Conservation (phyloP, 1,139 yeast species). For the Arxiozyma bovina region DNA sequence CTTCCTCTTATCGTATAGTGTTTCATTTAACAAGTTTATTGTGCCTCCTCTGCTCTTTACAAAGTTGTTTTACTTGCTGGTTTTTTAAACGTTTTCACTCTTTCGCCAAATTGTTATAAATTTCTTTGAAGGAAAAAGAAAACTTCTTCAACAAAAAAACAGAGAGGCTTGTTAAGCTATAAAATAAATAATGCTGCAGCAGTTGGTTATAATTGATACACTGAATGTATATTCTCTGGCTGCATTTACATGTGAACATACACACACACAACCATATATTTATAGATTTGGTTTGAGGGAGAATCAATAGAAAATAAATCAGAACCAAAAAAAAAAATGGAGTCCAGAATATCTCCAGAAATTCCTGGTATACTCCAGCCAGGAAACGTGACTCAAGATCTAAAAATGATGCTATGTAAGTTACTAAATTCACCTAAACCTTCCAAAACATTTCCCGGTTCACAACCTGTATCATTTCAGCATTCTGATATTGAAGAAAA, state of each 20-base stretch:
- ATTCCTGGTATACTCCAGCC: constrained; percentile 80
- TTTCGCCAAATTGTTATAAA: background rate
- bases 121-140: background rate
- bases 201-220: background rate
- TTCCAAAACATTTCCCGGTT: constrained; percentile 57
- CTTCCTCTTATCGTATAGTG: background rate
- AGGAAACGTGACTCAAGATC: constrained; percentile 56
- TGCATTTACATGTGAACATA: no score
- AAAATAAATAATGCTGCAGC: no score
- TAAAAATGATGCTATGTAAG: constrained; percentile 61
- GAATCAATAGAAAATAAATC: background rate
- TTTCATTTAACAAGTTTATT: no score
- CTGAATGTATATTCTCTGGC: no score
- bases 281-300: background rate
- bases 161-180: background rate
- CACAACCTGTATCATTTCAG: constrained; percentile 91
- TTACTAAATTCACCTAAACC: constrained; percentile 42
- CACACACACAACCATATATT: background rate
- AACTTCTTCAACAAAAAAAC: background rate
- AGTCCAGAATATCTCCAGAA: constrained; percentile 61
- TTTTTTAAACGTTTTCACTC: background rate
- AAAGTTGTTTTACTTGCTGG: no score
- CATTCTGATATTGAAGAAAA: constrained; percentile 60
- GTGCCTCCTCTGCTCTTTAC: background rate
- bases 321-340: constrained; percentile 14